Percentiles rank a stretch among this genome's conserved stretches.
Conservation (phyloP, 2,329 filamentous ascomycete species). For the Gremmenia infestans region DNA sequence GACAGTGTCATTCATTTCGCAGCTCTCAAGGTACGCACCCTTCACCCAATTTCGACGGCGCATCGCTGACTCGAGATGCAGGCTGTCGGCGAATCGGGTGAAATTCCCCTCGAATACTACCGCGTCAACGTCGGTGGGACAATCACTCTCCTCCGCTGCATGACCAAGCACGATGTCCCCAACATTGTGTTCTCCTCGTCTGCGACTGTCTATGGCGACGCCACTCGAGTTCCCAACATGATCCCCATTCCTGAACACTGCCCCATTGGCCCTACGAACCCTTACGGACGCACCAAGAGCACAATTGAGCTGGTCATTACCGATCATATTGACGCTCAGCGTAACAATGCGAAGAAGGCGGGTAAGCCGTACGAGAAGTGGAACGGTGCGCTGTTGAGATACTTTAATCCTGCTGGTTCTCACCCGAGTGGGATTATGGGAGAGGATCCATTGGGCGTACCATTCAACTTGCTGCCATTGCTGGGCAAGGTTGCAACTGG, state of each 20-base stretch:
- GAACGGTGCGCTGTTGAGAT: slow-evolving; percentile 89
- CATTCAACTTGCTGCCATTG: slow-evolving; percentile 91
- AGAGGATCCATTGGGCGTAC: slow-evolving; percentile 92
- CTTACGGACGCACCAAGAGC: slow-evolving; percentile 94
- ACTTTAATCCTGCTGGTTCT: slow-evolving; percentile 95
- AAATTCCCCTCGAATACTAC: slow-evolving; percentile 97
- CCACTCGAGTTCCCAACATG: slow-evolving; percentile 94
- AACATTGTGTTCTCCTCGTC: slow-evolving; percentile 99
- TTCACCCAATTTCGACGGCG: slow-evolving; percentile 2
- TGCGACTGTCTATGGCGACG: slow-evolving; percentile 96
- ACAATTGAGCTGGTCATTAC: slow-evolving; percentile 88
- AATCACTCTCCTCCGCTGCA: slow-evolving; percentile 77
- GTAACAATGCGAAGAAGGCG: slow-evolving; percentile 74
- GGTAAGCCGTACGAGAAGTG: slow-evolving; percentile 74
- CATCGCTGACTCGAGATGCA: slow-evolving; percentile 33
- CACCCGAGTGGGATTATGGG: slow-evolving; percentile 97
- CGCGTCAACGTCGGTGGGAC: slow-evolving; percentile 93
- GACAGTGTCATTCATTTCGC: slow-evolving; percentile 99
- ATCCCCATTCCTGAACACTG: slow-evolving; percentile 97
- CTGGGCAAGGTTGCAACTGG: slow-evolving; percentile 95
- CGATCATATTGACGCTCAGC: slow-evolving; percentile 83
- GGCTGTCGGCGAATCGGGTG: slow-evolving; percentile 92
- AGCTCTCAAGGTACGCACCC: slow-evolving; percentile 71
- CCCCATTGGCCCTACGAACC: slow-evolving; percentile 94
- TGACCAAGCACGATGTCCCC: slow-evolving; percentile 84